phyloP scores from a whole-genome alignment of 257 asterid genomes.

The Thymus quinquecostatus region DNA sequence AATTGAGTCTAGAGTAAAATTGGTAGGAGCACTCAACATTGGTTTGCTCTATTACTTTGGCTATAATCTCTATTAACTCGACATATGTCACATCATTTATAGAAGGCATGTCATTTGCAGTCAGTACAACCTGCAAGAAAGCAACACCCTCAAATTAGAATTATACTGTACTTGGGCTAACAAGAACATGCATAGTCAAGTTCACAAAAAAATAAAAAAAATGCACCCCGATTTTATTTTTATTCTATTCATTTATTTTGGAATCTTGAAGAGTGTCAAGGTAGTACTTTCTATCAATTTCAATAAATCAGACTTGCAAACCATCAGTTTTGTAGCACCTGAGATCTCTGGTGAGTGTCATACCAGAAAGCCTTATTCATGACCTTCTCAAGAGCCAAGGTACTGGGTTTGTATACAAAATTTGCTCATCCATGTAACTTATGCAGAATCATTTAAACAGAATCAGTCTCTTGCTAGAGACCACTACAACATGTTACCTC shows the following conservation, averaged over 20 bases:
- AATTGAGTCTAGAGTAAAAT: slow-evolving; percentile 30
- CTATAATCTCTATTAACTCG: slow-evolving; percentile 77
- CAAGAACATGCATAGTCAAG: slow-evolving; percentile 20
- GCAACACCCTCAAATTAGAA: slow-evolving; percentile 17
- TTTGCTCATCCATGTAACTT: slow-evolving; percentile 14
- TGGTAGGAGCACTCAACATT: slow-evolving; percentile 14
- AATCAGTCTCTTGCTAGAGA: slow-evolving; percentile 20
- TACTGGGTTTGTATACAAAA: neutral
- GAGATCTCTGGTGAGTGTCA: neutral
- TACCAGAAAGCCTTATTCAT: slow-evolving; percentile 1
- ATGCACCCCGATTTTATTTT: too few relatives aligned
- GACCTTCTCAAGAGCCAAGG: slow-evolving; percentile 1
- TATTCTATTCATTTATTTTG: neutral
- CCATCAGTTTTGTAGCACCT: neutral
- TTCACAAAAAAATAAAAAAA: neutral
- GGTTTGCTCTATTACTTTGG: slow-evolving; percentile 57
- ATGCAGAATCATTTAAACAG: slow-evolving; percentile 4
- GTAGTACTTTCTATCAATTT: slow-evolving; percentile 12
- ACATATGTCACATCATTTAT: slow-evolving; percentile 83
- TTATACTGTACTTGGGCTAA: neutral
- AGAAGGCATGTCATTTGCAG: slow-evolving; percentile 93
- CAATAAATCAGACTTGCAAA: neutral
- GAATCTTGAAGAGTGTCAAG: slow-evolving; percentile 4
- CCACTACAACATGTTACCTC: slow-evolving; percentile 16
- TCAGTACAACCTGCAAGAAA: slow-evolving; percentile 77